Conservation (phyloP, 306 rosid genomes). For the Cicer chorassanicum region DNA sequence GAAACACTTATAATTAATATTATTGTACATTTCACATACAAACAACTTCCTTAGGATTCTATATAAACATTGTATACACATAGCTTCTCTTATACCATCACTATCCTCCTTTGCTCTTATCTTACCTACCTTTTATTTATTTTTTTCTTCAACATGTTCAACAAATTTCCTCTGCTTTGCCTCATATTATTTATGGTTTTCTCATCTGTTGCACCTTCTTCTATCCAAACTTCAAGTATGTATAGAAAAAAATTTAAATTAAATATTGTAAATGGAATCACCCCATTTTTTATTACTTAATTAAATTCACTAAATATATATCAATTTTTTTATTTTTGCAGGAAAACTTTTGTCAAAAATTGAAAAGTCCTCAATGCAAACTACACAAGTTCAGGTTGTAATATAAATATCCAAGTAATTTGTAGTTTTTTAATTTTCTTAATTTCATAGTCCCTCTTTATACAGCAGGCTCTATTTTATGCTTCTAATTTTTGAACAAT, state of each 20-base stretch:
- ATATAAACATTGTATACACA: constrained; percentile 7
- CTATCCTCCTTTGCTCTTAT: background rate
- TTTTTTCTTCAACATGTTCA: constrained; percentile 39
- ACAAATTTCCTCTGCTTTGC: constrained; percentile 1
- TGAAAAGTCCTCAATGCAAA: constrained; percentile 33
- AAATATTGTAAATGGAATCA: background rate
- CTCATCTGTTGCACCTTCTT: constrained; percentile 32
- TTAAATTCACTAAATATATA: background rate
- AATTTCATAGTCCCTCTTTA: background rate
- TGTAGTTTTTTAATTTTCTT: background rate
- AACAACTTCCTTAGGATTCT: constrained; percentile 19
- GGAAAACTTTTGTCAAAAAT: constrained; percentile 45
- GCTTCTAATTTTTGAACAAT: background rate
- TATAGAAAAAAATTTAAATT: background rate
- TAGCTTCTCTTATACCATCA: constrained; percentile 9
- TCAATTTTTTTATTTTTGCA: constrained; percentile 17
- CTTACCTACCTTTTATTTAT: background rate
- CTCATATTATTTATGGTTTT: constrained; percentile 42
- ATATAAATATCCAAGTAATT: background rate
- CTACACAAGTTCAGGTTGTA: constrained; percentile 32
- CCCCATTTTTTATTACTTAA: background rate
- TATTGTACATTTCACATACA: background rate
- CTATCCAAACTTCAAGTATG: constrained; percentile 56
- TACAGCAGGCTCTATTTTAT: too few species aligned
- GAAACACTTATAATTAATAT: background rate